Evolutionary conservation across 164 flowering plant genomes (phyloP).

Genomic region (Vitis riparia): DNA sequence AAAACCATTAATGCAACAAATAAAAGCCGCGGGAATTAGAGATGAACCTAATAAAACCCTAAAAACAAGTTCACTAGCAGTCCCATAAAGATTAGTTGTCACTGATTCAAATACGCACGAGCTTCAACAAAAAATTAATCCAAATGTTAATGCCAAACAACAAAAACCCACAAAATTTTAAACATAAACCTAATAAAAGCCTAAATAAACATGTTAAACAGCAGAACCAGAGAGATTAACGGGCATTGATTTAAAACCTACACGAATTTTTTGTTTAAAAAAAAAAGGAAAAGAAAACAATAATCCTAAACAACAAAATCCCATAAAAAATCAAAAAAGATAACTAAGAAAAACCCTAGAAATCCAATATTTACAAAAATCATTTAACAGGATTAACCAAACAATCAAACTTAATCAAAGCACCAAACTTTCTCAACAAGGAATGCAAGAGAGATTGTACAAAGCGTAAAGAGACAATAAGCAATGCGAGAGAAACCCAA

Average conservation of each 20-base stretch:
- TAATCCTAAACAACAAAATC: too few species aligned
- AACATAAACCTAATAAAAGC: slow-evolving; percentile 10
- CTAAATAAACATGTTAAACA: slow-evolving; percentile 1
- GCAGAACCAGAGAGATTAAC: background rate
- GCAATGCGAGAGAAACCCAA: background rate
- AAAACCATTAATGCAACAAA: too few species aligned
- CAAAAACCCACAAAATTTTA: background rate
- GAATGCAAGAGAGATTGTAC: background rate
- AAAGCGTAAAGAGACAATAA: background rate
- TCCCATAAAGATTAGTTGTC: too few species aligned
- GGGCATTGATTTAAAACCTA: background rate
- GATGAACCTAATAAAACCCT: too few species aligned
- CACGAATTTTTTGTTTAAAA: too few species aligned
- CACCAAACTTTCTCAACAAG: slow-evolving; percentile 2
- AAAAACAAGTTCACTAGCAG: too few species aligned
- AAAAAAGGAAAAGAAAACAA: too few species aligned
- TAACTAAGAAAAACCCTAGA: too few species aligned
- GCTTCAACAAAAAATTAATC: background rate
- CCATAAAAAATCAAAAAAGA: too few species aligned
- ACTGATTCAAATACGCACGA: too few species aligned
- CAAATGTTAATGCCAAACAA: slow-evolving; percentile 6
- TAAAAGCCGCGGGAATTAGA: too few species aligned
- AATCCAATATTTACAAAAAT: too few species aligned
- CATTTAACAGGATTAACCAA: background rate
- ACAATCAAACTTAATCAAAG: background rate